These are phyloP conservation scores for Macrophomina pseudophaseolina DNA, from an alignment of 2,329 filamentous ascomycete genomes.

Conservation along the genomic window DNA sequence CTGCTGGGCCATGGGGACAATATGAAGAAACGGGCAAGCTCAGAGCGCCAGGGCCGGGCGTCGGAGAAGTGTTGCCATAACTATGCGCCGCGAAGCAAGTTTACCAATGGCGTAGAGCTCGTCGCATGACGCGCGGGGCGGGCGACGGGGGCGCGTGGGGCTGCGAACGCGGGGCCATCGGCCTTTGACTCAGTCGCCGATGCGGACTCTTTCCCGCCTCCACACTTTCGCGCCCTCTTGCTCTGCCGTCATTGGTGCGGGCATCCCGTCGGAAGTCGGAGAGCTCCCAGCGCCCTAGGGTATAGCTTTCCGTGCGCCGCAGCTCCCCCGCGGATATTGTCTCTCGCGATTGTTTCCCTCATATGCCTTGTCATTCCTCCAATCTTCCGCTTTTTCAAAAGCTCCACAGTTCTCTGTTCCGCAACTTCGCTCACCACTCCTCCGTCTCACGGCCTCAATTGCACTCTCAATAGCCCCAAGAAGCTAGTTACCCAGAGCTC, in stretches of 20 bases:
- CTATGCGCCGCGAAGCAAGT: not conserved
- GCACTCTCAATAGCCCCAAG: not conserved
- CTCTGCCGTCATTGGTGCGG: conserved; percentile 5
- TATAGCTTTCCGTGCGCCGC: conserved; percentile 25
- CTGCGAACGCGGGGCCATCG: conserved; percentile 18
- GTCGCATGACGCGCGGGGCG: conserved; percentile 16
- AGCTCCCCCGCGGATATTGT: not conserved
- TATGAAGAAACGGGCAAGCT: conserved; percentile 18
- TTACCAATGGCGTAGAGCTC: not conserved
- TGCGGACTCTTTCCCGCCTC: conserved; percentile 20
- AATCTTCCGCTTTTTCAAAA: not conserved
- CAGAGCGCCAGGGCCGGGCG: not conserved
- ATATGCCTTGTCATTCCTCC: not conserved
- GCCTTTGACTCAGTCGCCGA: conserved; percentile 26
- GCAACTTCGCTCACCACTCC: not conserved
- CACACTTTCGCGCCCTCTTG: not conserved
- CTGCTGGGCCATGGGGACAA: conserved; percentile 17
- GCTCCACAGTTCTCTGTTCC: conserved; percentile 1
- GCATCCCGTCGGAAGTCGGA: conserved; percentile 1
- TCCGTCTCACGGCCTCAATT: not conserved
- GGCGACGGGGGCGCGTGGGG: conserved; percentile 1
- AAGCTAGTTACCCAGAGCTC: not conserved
- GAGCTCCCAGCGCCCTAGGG: conserved; percentile 5
- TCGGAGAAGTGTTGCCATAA: conserved; percentile 13
- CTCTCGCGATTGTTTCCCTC: conserved; percentile 10